phyloP scores from a whole-genome alignment of 2,329 filamentous ascomycete species.

The Aureobasidium sp. region DNA sequence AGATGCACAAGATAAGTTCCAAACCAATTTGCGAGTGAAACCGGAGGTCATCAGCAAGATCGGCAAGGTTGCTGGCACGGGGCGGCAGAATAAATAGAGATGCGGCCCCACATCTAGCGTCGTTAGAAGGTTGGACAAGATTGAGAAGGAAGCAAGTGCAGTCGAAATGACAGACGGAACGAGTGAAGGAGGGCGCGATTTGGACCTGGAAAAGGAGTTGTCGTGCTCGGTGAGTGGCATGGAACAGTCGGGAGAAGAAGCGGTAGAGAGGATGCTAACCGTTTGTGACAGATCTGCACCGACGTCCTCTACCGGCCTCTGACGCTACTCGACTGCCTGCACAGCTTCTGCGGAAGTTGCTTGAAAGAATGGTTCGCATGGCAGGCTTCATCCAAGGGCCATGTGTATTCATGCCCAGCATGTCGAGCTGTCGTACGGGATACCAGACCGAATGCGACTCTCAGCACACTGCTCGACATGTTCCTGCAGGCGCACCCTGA shows the following conservation, averaged over 20 bases:
- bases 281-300: conserved; percentile 70
- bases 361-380: conserved; percentile 92
- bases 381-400: conserved; percentile 55
- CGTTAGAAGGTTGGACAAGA: neutral
- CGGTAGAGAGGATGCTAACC: neutral
- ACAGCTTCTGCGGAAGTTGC: conserved; percentile 88
- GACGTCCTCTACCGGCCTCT: conserved; percentile 47
- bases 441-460: conserved; percentile 82
- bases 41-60: neutral
- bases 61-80: neutral
- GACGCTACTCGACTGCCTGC: conserved; percentile 31
- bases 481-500: conserved; percentile 72
- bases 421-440: conserved; percentile 81
- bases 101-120: conserved; percentile 5
- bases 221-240: conserved; percentile 72
- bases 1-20: neutral
- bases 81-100: neutral
- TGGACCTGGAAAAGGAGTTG: conserved; percentile 85
- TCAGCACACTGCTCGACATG: conserved; percentile 84
- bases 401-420: conserved; percentile 77
- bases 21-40: neutral
- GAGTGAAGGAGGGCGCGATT: conserved; percentile 26
- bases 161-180: neutral
- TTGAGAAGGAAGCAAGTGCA: neutral
- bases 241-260: neutral